Base-by-base conservation (phyloP, 1,139 yeast species). In the Candida sp. region DNA sequence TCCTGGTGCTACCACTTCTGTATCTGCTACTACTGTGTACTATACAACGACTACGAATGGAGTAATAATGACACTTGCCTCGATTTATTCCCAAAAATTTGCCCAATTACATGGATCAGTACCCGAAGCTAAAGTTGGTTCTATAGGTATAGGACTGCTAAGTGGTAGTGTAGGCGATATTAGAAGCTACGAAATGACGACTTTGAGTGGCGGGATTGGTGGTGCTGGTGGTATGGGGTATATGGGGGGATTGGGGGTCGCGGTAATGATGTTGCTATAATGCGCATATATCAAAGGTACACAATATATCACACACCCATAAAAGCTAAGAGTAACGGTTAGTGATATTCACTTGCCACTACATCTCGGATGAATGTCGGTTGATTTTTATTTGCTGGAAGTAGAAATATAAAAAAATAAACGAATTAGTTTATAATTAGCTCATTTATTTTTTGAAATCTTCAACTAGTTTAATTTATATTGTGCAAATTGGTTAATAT, bases 81-180 rank as follows among this genome's bases (percentile, higher is more conserved):
- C 34, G 12, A 37, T 22, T 15, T 37, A 9, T 29, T 8, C 23
- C 19, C 39, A 37, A 37, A 4, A 30, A 3, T 21, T 37, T 29
- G 39, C 33, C 11, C 11, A 37, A 3, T 9, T 12, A 8, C 12
- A 19, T 15, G 34, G 21, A 11, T 25, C n/a, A 7, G 7, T 22
- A 3, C 22, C 25, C 11, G n/a, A 46, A 7, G 58, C 53, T 1
- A 36, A 44, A 5, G 54, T 68, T 1, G 79, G 77, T 1, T 47
- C 51, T 3, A 53, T 71, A 25, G 79, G 78, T 0, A 49, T 73
- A 45, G 78, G 76, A 2, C 51, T 66, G 4, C 45, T 63, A 11
- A 53, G 62, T 22, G 73, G 71, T 1, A 43, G 58, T 3, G 66
- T 68, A 8, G 78, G 77, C 4, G 61, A 53, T 0, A 45, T 65